Evolutionary conservation across 2,329 filamentous ascomycete species (phyloP), one percentile per base, ranked within the genome.

Genomic region (Colletotrichum spinosum): DNA sequence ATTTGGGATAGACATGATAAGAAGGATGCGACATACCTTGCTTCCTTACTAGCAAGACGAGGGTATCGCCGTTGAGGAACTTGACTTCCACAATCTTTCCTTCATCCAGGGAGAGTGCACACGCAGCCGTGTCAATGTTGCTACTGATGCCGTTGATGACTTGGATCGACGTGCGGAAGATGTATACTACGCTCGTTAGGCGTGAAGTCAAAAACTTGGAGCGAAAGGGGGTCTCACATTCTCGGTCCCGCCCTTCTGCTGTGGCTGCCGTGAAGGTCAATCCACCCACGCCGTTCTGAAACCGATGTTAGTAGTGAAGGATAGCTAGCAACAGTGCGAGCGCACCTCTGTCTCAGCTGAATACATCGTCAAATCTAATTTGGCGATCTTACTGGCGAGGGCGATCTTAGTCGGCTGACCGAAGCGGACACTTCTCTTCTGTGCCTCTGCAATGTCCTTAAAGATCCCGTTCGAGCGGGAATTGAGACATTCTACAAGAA

Each of bases 391-490:
- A 67, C 72, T 71, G 0, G 78, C 79, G 9, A 85, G 65, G 2
- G 79, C 76, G 6, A 89, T 70, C 55, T 76, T 80, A 4, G 83
- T 79, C 4, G 84, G 78, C 38, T 83, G 83, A 4, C 90, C 90
- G 70, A 93, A 90, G 6, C 89, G 80, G 10, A 94, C 90, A 60
- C 88, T 90, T 59, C 89, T 81, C 71, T 87, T 84, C 77, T 93
- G 86, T 7, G 90, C 86, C 76, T 90, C 86, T 67, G 92, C 88
- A 73, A 94, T 88, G 64, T 89, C 83, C 58, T 86, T 77, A 71
- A 93, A 92, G 2, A 93, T 83, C 8, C 77, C 77, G n/a, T 82
- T 83, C 9, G 89, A 87, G 71, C 89, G 88, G 3, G 76, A 75
- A 0, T 83, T 81, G 13, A 93, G 77, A 60, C 88, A 85, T 10